Percentiles rank a stretch among this genome's conserved stretches.
Conservation (phyloP, 2,329 filamentous ascomycete species). For the Phialophora chinensis region DNA sequence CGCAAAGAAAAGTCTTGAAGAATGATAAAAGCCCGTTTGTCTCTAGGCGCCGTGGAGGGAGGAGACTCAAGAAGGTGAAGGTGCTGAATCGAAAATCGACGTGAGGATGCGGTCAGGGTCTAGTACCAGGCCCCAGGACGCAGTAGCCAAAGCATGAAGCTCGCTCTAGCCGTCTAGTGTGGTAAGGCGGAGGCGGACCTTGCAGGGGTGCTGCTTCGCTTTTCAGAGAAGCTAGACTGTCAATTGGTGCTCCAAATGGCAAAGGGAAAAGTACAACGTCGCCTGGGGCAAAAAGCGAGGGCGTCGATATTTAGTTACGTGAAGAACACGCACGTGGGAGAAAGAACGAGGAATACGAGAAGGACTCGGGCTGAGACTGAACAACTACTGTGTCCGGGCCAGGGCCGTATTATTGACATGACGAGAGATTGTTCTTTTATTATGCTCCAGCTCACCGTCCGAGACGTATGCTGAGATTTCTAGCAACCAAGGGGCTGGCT, state of each 20-base stretch:
- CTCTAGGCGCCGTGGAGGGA: neutral
- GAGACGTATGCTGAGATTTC: neutral
- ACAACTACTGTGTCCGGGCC: neutral
- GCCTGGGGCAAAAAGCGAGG: neutral
- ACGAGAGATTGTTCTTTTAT: neutral
- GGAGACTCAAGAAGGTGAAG: constrained; percentile 1
- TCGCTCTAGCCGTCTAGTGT: constrained; percentile 22
- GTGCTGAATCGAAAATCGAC: neutral
- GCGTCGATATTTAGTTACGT: neutral
- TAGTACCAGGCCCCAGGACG: constrained; percentile 19
- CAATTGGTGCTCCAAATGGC: constrained; percentile 14
- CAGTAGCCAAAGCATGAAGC: constrained; percentile 24
- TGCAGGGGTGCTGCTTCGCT: constrained; percentile 12
- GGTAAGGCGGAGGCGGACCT: constrained; percentile 28
- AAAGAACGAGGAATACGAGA: constrained; percentile 7
- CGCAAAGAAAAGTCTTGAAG: neutral
- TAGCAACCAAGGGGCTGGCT: neutral
- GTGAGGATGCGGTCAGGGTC: constrained; percentile 25
- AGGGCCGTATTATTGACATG: neutral
- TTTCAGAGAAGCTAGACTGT: constrained; percentile 4
- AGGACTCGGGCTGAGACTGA: neutral
- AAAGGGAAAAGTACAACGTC: neutral
- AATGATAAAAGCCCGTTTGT: neutral
- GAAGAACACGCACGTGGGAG: constrained; percentile 1
- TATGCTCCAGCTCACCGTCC: neutral